phyloP scores from a whole-genome alignment of 768 basidiomycete genomes.

The Crucibulum laeve region DNA sequence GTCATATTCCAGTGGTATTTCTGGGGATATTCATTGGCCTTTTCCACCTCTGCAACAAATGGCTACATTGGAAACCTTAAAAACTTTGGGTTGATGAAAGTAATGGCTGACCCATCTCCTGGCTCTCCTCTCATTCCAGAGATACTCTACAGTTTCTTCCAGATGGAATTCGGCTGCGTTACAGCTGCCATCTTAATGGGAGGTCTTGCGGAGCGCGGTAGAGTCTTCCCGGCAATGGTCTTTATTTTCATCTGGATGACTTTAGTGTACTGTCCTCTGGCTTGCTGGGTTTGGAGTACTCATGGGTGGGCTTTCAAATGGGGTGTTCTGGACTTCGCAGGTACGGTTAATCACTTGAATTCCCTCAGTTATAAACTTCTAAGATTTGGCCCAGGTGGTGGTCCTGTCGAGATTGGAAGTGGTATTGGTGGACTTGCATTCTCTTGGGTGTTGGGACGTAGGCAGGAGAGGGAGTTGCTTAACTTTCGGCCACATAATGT shows the following conservation, averaged over 20 bases:
- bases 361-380: constrained; percentile 3
- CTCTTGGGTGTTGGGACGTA: constrained; percentile 81
- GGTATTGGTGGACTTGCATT: constrained; percentile 84
- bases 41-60: constrained; percentile 72
- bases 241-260: constrained; percentile 85
- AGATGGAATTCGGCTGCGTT: constrained; percentile 83
- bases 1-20: constrained; percentile 79
- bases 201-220: constrained; percentile 82
- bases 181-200: constrained; percentile 76
- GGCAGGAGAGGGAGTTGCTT: constrained; percentile 64
- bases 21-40: constrained; percentile 73
- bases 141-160: constrained; percentile 81
- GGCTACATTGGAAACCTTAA: constrained; percentile 77
- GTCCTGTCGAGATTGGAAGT: constrained; percentile 84
- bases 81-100: constrained; percentile 73
- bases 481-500: constrained; percentile 91
- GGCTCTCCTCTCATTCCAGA: constrained; percentile 81
- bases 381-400: constrained; percentile 50
- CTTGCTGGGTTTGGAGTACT: constrained; percentile 78
- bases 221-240: constrained; percentile 77
- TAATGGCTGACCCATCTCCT: constrained; percentile 67
- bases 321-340: constrained; percentile 88
- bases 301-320: constrained; percentile 84
- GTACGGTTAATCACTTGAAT: constrained; percentile 28
- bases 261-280: constrained; percentile 83